These are phyloP conservation scores for Suhomyces taliae DNA, from an alignment of 1,139 yeast genomes.

Conservation along the genomic window DNA sequence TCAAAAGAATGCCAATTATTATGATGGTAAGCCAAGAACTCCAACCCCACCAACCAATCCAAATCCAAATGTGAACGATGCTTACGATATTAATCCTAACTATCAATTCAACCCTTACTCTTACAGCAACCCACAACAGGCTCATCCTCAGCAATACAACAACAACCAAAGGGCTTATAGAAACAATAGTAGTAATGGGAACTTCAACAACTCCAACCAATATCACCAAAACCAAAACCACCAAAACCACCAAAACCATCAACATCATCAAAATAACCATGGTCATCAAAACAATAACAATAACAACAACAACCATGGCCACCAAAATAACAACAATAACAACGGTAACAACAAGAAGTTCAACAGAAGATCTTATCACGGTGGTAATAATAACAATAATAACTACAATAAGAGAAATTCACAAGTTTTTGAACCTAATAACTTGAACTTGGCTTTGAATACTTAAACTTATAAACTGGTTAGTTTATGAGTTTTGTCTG, in stretches of 20 bases:
- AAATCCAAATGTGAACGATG: conserved; percentile 9
- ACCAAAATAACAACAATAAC: neutral
- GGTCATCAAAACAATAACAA: conserved; percentile 11
- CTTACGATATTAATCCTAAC: conserved; percentile 15
- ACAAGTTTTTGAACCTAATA: conserved; percentile 17
- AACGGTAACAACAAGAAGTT: conserved; percentile 6
- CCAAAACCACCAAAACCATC: conserved; percentile 7
- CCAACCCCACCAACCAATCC: conserved; percentile 29
- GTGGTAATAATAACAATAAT: conserved; percentile 8
- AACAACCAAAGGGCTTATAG: conserved; percentile 5
- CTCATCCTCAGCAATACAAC: conserved; percentile 8
- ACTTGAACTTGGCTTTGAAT: conserved; percentile 15
- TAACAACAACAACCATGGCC: conserved; percentile 10
- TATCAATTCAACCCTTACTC: conserved; percentile 13
- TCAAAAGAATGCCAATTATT: conserved; percentile 15
- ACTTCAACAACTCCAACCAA: conserved; percentile 14
- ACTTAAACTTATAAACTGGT: conserved; percentile 6
- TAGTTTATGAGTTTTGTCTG: neutral
- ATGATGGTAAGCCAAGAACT: conserved; percentile 21
- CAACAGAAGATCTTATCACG: conserved; percentile 7
- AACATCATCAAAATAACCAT: conserved; percentile 14
- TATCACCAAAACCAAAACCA: neutral
- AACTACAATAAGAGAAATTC: conserved; percentile 17
- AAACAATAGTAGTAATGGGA: conserved; percentile 13
- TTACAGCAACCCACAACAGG: conserved; percentile 9